A percentile compares a stretch with the other conserved stretches of the same genome.
phyloP scores from a whole-genome alignment of 352 stramenopile genomes.

The Globisporangium polare region DNA sequence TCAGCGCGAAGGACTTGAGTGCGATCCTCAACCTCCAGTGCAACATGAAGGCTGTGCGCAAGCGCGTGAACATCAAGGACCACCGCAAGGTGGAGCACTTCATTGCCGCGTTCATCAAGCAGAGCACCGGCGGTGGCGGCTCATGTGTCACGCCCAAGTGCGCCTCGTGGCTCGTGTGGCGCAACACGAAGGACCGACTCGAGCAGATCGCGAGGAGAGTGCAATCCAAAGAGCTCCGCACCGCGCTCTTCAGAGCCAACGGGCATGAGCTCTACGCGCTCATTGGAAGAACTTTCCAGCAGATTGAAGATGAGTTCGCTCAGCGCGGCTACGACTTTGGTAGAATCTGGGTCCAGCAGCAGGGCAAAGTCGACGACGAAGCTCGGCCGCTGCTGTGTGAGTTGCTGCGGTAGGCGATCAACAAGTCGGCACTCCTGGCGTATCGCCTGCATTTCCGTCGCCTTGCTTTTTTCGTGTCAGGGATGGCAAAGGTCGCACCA shows the following conservation, averaged over 20 bases:
- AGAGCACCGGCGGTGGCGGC: background rate
- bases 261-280: background rate
- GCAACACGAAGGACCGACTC: slow-evolving; percentile 11
- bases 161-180: slow-evolving; percentile 5
- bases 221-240: slow-evolving; percentile 3
- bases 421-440: too few species aligned
- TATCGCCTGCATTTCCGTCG: too few species aligned
- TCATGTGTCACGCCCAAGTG: background rate
- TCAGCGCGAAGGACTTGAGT: background rate
- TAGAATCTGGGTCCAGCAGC: background rate
- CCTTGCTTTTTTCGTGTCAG: too few species aligned
- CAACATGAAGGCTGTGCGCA: slow-evolving; percentile 6
- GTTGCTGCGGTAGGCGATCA: background rate
- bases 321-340: background rate
- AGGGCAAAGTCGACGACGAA: background rate
- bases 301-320: slow-evolving; percentile 3
- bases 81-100: slow-evolving; percentile 15
- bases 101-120: slow-evolving; percentile 8
- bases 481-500: too few species aligned
- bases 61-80: slow-evolving; percentile 9
- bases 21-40: slow-evolving; percentile 9
- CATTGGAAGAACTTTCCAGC: slow-evolving; percentile 3
- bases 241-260: background rate
- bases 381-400: too few species aligned
- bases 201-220: background rate